Base-by-base conservation (phyloP, 2,329 filamentous ascomycete genomes). In the Arthrobotrys entomopaga region DNA sequence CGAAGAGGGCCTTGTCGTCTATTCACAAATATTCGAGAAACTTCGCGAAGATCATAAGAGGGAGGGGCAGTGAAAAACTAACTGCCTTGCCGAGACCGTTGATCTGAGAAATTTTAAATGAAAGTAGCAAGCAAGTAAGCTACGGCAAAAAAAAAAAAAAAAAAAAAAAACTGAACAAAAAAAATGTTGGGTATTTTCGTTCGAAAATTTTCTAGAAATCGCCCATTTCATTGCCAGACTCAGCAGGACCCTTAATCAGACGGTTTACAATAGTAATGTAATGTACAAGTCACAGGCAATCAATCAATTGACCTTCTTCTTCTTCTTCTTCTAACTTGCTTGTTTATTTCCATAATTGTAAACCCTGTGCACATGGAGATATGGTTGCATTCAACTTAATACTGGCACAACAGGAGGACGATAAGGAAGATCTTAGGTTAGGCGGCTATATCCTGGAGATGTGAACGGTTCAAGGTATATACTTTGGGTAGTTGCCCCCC, bases 221-320 rank as follows among this genome's bases (percentile, higher is more conserved):
- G 46, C 46, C 57, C 48, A 15, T 19, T 38, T 15, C 13, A 43
- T 56, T 61, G 16, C 65, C 65, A 40, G 38, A 69, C 34, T 22
- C 40, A 69, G 64, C 29, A 67, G 57, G 65, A 61, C 65, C 65
- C 65, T 69, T 69, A 48, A 61, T 8, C 16, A 29, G 6, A 5
- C 29, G 29, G 29, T 34, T 34, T 34, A 34, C 29, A 34, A 34
- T n/a, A n/a, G n/a, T n/a, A n/a, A n/a, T n/a, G n/a, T n/a, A n/a
- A n/a, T n/a, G n/a, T n/a, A n/a, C n/a, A n/a, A n/a, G n/a, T n/a
- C n/a, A n/a, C n/a, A n/a, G n/a, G n/a, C n/a, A n/a, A n/a, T n/a
- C n/a, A n/a, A n/a, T n/a, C n/a, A n/a, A n/a, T n/a, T n/a, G n/a
- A n/a, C n/a, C n/a, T n/a, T n/a, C n/a, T n/a, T n/a, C n/a, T n/a